phyloP scores from a whole-genome alignment of 2,329 filamentous ascomycete species.

The Cryphonectria naterciae region DNA sequence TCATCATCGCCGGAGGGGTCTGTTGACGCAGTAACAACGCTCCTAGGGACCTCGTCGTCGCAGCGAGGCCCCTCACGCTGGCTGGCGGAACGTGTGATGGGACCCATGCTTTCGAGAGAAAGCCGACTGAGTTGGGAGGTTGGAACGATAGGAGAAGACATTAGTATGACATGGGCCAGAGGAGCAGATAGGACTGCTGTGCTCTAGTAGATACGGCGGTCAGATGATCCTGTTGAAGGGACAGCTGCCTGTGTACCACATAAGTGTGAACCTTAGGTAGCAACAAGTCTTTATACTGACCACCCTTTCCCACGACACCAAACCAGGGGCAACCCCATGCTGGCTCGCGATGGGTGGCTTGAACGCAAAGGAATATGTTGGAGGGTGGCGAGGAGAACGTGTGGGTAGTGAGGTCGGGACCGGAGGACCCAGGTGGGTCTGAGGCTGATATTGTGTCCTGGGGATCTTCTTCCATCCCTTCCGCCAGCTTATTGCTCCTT shows the following conservation, averaged over 20 bases:
- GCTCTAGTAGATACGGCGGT: neutral
- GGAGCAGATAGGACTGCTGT: neutral
- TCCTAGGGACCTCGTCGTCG: slow-evolving; percentile 29
- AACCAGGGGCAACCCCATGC: neutral
- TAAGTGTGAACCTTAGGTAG: neutral
- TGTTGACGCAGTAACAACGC: slow-evolving; percentile 23
- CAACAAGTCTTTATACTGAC: slow-evolving; percentile 10
- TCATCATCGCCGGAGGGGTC: slow-evolving; percentile 35
- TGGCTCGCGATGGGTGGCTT: slow-evolving; percentile 2
- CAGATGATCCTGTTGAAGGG: neutral
- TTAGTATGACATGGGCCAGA: neutral
- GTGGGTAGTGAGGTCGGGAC: slow-evolving; percentile 13
- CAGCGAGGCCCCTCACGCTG: slow-evolving; percentile 33
- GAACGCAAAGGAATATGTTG: slow-evolving; percentile 4
- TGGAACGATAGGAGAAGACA: slow-evolving; percentile 41
- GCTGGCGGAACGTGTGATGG: slow-evolving; percentile 39
- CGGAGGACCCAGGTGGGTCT: slow-evolving; percentile 16
- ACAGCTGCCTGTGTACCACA: neutral
- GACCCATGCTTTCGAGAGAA: slow-evolving; percentile 46
- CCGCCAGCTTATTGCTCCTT: slow-evolving; percentile 16
- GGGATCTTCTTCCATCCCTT: slow-evolving; percentile 5
- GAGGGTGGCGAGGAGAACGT: slow-evolving; percentile 12
- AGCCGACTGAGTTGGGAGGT: slow-evolving; percentile 45
- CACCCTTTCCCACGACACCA: neutral
- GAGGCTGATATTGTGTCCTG: slow-evolving; percentile 20